Conservation (phyloP, 176 grass and related monocot species). For the Lolium rigidum region DNA sequence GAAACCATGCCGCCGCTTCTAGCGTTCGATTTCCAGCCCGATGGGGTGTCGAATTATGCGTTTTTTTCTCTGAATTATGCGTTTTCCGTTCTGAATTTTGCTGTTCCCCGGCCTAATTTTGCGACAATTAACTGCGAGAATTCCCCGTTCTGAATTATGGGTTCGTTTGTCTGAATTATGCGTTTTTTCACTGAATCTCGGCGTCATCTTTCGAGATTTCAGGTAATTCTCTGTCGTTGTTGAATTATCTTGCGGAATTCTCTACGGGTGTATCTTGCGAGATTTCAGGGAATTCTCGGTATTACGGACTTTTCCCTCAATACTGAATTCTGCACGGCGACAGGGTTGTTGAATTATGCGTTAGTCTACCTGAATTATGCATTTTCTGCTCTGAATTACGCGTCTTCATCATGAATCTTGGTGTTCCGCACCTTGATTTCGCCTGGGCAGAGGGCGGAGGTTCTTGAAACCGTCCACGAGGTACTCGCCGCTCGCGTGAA, state of each 20-base stretch:
- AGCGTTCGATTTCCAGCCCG: not conserved
- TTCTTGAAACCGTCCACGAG: not conserved
- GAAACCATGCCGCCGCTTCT: constrained; percentile 68
- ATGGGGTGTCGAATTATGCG: too few relatives aligned
- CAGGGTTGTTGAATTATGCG: not conserved
- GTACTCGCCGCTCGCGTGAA: not conserved
- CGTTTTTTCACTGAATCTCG: not conserved
- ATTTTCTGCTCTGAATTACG: not conserved
- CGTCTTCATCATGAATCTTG: too few relatives aligned
- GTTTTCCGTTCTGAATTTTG: not conserved
- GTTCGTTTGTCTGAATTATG: not conserved
- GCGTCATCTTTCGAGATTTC: not conserved
- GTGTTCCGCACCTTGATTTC: not conserved
- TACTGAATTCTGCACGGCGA: not conserved
- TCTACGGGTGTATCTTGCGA: not conserved
- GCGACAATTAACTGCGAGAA: not conserved
- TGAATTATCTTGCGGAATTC: too few relatives aligned
- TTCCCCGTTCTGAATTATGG: not conserved
- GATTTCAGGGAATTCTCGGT: too few relatives aligned
- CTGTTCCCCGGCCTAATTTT: not conserved
- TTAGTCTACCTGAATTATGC: not conserved
- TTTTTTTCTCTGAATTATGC: not conserved
- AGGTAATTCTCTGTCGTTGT: too few relatives aligned
- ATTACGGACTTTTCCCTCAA: too few relatives aligned
- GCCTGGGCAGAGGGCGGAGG: too few relatives aligned